Conservation (phyloP, 176 grass and related monocot species). For the Musa itinerans region DNA sequence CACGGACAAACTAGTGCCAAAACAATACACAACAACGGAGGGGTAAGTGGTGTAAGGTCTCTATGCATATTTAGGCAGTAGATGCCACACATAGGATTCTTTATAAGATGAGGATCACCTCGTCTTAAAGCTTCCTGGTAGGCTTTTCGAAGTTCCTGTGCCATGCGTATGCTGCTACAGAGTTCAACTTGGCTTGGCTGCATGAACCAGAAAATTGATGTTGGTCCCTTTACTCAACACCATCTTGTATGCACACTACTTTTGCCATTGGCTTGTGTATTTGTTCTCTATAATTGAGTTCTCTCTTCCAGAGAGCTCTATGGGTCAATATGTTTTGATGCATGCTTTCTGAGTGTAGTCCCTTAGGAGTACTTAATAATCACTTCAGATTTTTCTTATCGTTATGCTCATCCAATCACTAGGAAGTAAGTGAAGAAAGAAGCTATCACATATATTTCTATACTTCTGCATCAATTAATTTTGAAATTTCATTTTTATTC, state of each 20-base stretch:
- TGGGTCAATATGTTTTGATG: background rate
- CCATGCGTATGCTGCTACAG: background rate
- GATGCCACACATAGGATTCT: background rate
- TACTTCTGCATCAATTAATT: background rate
- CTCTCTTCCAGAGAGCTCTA: background rate
- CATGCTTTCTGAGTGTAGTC: background rate
- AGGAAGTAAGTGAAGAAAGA: background rate
- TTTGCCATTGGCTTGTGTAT: background rate
- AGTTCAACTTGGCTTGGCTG: background rate
- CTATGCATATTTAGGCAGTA: background rate
- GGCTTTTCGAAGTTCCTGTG: background rate
- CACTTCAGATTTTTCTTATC: background rate
- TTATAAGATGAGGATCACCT: background rate
- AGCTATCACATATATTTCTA: too few species aligned
- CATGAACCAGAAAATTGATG: background rate
- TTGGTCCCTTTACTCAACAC: background rate
- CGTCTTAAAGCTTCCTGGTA: background rate
- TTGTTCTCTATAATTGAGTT: background rate
- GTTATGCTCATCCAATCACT: background rate
- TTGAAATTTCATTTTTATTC: background rate
- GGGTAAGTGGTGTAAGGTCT: background rate
- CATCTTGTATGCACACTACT: background rate
- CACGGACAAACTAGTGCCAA: background rate
- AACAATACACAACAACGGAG: background rate
- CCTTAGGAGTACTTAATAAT: background rate